phyloP scores from a whole-genome alignment of 1,284 basidiomycete genomes.

The Hemileia vastatrix region DNA sequence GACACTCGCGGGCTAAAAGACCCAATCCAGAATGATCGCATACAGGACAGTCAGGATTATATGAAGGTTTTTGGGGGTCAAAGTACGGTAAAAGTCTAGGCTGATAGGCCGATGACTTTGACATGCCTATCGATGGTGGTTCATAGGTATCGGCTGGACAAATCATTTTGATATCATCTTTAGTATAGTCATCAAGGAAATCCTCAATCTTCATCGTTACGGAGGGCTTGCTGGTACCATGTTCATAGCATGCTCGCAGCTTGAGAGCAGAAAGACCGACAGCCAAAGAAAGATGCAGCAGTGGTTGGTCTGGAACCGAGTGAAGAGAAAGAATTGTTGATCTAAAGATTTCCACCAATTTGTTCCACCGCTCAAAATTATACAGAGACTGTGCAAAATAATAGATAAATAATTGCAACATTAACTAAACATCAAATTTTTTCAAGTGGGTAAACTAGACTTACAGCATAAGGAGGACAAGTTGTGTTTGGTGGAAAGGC shows the following conservation, averaged over 20 bases:
- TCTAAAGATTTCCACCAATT: slow-evolving; percentile 65
- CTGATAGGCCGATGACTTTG: background rate
- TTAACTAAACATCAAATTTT: background rate
- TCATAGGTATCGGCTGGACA: no score
- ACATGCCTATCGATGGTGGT: no score
- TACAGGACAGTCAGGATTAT: slow-evolving; percentile 12
- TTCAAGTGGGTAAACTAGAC: slow-evolving; percentile 8
- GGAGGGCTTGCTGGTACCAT: background rate
- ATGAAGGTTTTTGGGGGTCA: background rate
- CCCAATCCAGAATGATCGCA: slow-evolving; percentile 16
- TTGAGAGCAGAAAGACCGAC: slow-evolving; percentile 80
- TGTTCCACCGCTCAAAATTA: slow-evolving; percentile 63
- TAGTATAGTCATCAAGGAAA: background rate
- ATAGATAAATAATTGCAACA: background rate
- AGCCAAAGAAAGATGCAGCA: slow-evolving; percentile 74
- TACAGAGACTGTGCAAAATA: slow-evolving; percentile 59
- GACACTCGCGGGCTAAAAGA: slow-evolving; percentile 17
- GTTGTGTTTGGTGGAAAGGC: slow-evolving; percentile 59
- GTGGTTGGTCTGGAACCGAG: slow-evolving; percentile 70
- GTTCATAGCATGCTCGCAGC: slow-evolving; percentile 60
- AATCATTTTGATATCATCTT: slow-evolving; percentile 18
- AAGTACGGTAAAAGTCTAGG: background rate
- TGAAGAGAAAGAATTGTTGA: slow-evolving; percentile 74
- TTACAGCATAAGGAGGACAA: slow-evolving; percentile 53
- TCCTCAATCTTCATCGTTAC: background rate